Base-by-base conservation (phyloP, 2,329 filamentous ascomycete genomes). In the Zasmidium angulare region DNA sequence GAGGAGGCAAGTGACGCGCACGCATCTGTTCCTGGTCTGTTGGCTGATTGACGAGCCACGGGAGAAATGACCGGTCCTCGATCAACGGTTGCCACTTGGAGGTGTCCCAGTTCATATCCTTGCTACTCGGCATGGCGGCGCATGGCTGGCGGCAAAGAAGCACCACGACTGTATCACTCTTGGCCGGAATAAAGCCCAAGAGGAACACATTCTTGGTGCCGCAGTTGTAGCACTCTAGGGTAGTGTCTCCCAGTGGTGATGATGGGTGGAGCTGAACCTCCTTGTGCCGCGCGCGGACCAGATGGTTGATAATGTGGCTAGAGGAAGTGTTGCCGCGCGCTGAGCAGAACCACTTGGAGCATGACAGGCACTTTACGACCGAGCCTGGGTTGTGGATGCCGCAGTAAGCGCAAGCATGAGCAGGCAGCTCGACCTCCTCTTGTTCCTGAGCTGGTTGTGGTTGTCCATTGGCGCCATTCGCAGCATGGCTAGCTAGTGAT, bases 61-160 rank as follows among this genome's bases (percentile, higher is more conserved):
- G 84, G 40, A 99, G 78, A 74, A 99, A 99, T 17, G 92, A 95
- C 52, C 95, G 91, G 72, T 99, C 95, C 76, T 97, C 93, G 65
- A 99, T 98, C 59, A 99, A 82, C 12, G 95, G 95, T 74, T 98
- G 93, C 95, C 95, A 99, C 72, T 93, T 87, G 23, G 93, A 96
- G 4, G 93, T 96, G 75, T 99, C 95, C 95, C 95, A 99, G 75
- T 95, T 99, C 93, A 99, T 98, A 71, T 99, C 95, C 78, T 99
- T 99, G 66, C 91, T 93, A 31, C 95, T 98, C 1, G 93, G 90
- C 78, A 90, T 93, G 24, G 95, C 89, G 31, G 93, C 95, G 76
- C 95, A 99, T 50, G 95, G 95, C 76, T 98, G 95, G 62, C 95
- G 92, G 75, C 95, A 99, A 40, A 99, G 84, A 48, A 99, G 86